phyloP scores from a whole-genome alignment of 148 eudicot species.

The Rheum nobile region DNA sequence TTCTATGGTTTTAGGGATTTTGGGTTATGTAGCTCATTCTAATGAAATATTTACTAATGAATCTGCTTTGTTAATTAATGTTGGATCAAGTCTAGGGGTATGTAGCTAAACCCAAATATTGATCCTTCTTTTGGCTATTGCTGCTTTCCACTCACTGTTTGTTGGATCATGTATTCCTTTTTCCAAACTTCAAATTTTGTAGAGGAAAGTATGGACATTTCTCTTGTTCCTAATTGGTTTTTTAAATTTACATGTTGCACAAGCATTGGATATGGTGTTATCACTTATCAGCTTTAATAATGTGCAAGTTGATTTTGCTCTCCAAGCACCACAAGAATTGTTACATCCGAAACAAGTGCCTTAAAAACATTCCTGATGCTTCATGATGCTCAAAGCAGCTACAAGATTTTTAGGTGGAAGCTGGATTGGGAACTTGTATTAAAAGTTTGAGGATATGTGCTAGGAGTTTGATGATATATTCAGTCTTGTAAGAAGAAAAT shows the following conservation, averaged over 20 bases:
- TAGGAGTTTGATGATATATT: slow-evolving; percentile 46
- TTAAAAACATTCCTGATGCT: neutral
- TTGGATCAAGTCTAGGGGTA: no score
- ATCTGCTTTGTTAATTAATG: no score
- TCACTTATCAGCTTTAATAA: neutral
- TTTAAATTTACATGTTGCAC: no score
- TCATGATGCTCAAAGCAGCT: slow-evolving; percentile 10
- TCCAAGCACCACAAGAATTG: neutral
- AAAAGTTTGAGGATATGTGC: slow-evolving; percentile 39
- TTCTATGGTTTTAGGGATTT: no score
- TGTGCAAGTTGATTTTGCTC: neutral
- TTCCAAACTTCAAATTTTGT: neutral
- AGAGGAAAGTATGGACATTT: neutral
- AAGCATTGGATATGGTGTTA: neutral
- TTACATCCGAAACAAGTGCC: neutral
- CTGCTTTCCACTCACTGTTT: neutral
- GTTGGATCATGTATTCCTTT: neutral
- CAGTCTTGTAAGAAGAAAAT: slow-evolving; percentile 19
- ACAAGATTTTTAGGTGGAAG: slow-evolving; percentile 13
- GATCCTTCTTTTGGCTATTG: neutral
- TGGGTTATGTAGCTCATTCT: no score
- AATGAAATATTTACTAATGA: no score
- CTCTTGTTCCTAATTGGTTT: no score
- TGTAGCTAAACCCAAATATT: neutral
- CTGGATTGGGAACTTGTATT: slow-evolving; percentile 37